Evolutionary conservation across 2,329 filamentous ascomycete species (phyloP), one percentile per base, ranked within the genome.

Genomic region (Amauroascus verrucosus): DNA sequence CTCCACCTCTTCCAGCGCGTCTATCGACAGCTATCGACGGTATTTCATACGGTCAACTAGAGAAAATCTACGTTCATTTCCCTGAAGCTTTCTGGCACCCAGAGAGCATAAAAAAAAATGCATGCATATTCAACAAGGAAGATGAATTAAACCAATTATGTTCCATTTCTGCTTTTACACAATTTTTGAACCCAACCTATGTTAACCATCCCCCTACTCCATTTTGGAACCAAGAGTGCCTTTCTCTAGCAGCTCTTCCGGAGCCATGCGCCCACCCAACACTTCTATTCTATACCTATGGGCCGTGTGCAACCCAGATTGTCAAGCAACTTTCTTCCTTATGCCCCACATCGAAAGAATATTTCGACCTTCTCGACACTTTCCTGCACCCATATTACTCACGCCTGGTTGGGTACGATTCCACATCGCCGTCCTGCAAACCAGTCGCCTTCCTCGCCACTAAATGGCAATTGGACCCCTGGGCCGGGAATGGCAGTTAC

Each of bases 401-500:
- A 1, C 78, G 76, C 0, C 75, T 95, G 0, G 86, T 86, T 0
- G 76, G 83, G 57, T 95, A 86, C 70, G 69, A 75, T 1, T 62
- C 74, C 0, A 59, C 58, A 0, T 71, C 76, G 0, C 64, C 78
- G 0, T 71, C 75, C 6, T 93, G 88, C 64, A 72, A 72, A 30
- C 87, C 89, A 0, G 70, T 67, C 0, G 78, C 74, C 0, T 78
- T 82, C 37, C 72, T 89, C 2, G 81, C 86, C 0, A 94, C 89
- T 0, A 76, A 79, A 54, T 95, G 89, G 89, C 76, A 86, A 26
- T 78, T 78, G 46, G 89, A 95, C 63, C 81, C 85, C 14, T 77
- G 89, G 30, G 86, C 89, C 0, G 89, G 90, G 0, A 82, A 84
- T 63, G 89, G 90, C 7, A 86, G 83, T 60, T 95, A 95, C 67